Conservation (phyloP, 495 filamentous ascomycete genomes). For the Xylaria flabelliformis region DNA sequence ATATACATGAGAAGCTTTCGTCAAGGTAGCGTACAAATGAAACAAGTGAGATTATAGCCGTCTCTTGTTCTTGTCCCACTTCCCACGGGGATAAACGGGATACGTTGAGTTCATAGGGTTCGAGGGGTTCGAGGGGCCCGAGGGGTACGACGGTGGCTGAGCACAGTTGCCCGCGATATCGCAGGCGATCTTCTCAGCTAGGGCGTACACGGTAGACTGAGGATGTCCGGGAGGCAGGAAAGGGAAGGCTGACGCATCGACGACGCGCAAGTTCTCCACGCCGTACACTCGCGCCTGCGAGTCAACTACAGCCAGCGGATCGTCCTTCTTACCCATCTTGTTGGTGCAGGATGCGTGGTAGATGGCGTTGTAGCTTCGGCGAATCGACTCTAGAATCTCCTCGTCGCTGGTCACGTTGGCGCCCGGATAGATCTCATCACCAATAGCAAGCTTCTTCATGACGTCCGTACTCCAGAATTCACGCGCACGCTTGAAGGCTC, state of each 20-base stretch:
- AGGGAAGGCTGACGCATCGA: constrained; percentile 52
- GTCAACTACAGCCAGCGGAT: constrained; percentile 60
- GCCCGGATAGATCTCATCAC: constrained; percentile 57
- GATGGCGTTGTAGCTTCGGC: constrained; percentile 47
- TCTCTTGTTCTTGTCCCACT: constrained; percentile 17
- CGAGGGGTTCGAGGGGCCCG: not conserved
- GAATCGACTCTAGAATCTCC: constrained; percentile 51
- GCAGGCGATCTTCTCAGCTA: constrained; percentile 51
- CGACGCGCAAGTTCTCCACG: constrained; percentile 53
- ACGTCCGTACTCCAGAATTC: constrained; percentile 52
- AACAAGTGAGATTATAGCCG: not conserved
- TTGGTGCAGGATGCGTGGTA: constrained; percentile 58
- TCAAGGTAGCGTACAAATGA: not conserved
- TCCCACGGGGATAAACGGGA: not conserved
- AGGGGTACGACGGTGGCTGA: constrained; percentile 12
- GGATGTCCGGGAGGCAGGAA: constrained; percentile 59
- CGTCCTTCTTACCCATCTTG: constrained; percentile 55
- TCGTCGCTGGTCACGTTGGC: constrained; percentile 50
- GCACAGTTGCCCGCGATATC: constrained; percentile 34
- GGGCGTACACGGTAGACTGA: constrained; percentile 42
- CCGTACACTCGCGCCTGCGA: constrained; percentile 54
- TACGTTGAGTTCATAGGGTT: not conserved
- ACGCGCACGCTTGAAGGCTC: constrained; percentile 62
- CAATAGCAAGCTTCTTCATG: constrained; percentile 45
- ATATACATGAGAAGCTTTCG: not conserved